phyloP scores from a whole-genome alignment of 148 eudicot genomes.

The Rhododendron mucronatum region DNA sequence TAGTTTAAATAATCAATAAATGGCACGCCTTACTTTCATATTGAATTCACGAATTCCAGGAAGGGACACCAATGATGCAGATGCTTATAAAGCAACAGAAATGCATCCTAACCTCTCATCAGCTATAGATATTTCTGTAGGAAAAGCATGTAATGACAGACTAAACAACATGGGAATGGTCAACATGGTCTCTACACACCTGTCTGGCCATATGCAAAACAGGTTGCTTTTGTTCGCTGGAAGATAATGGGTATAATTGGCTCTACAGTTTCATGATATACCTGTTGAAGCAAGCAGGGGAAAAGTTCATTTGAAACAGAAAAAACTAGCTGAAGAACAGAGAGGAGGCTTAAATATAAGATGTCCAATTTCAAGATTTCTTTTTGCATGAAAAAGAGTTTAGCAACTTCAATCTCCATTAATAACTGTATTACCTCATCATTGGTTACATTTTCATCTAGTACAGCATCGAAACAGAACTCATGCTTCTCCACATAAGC shows the following conservation, averaged over 20 bases:
- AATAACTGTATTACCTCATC: conserved; percentile 57
- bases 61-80: not conserved
- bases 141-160: conserved; percentile 1
- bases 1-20: not conserved
- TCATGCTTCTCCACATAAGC: conserved; percentile 98
- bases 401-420: not conserved
- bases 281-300: conserved; percentile 40
- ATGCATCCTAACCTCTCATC: conserved; percentile 6
- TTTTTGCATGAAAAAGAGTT: not conserved
- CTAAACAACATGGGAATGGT: not conserved
- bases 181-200: conserved; percentile 41
- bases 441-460: conserved; percentile 80
- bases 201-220: conserved; percentile 99
- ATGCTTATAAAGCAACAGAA: not conserved
- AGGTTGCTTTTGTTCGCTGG: conserved; percentile 92
- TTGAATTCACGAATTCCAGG: not conserved
- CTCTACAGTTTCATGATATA: conserved; percentile 77
- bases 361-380: not conserved
- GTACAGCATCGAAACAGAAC: conserved; percentile 96
- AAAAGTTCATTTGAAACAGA: not conserved
- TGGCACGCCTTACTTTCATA: not conserved
- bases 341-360: not conserved
- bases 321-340: not conserved
- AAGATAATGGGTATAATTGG: conserved; percentile 91
- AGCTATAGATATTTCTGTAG: not conserved